These are phyloP conservation scores for Macrocybe sp. DNA, from an alignment of 1,284 basidiomycete genomes.

Conservation along the genomic window DNA sequence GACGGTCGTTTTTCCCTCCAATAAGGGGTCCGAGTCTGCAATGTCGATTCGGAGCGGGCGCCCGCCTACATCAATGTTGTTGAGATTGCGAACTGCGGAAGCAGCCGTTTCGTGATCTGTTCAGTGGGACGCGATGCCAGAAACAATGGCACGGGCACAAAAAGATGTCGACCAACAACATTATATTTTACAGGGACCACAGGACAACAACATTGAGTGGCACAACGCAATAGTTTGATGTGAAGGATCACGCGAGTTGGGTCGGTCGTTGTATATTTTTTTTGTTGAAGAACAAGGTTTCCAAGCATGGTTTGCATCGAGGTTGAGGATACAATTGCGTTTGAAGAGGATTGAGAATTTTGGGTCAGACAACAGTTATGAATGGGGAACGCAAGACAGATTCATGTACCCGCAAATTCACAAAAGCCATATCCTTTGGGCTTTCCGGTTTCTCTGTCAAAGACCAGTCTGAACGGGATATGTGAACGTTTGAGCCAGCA, in stretches of 20 bases:
- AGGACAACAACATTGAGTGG: neutral
- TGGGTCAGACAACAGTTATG: constrained; percentile 33
- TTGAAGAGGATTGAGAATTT: constrained; percentile 20
- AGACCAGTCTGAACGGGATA: constrained; percentile 69
- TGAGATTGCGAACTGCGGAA: constrained; percentile 84
- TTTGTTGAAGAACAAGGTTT: no score
- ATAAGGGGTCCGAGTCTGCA: constrained; percentile 56
- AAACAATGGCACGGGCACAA: constrained; percentile 8
- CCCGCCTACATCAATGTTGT: constrained; percentile 78
- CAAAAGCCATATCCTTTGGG: constrained; percentile 97
- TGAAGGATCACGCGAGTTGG: no score
- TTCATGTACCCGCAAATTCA: constrained; percentile 85
- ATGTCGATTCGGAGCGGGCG: constrained; percentile 83
- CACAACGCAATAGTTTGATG: neutral
- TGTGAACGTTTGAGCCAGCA: constrained; percentile 9
- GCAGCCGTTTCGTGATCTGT: constrained; percentile 86
- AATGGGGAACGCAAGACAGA: constrained; percentile 27
- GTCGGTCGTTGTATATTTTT: no score
- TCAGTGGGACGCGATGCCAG: constrained; percentile 7
- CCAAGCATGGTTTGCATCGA: no score
- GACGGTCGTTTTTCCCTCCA: constrained; percentile 60
- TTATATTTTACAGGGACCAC: neutral
- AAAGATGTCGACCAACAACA: neutral
- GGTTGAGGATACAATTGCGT: constrained; percentile 10
- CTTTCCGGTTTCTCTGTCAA: constrained; percentile 93